phyloP scores from a whole-genome alignment of 73 alveolate genomes.

The Blepharisma stoltei region DNA sequence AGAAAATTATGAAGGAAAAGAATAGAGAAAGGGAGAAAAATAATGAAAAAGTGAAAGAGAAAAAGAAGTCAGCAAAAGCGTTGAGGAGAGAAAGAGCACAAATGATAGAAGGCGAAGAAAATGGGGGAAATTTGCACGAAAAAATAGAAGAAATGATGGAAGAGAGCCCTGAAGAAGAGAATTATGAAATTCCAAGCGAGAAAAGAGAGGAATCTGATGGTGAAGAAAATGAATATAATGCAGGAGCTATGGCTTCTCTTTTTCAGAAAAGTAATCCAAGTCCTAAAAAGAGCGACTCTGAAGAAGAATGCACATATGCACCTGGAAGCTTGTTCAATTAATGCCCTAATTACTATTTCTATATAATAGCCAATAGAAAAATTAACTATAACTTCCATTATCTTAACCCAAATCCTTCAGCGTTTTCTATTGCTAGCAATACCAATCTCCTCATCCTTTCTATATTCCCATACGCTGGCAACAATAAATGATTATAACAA shows the following conservation, averaged over 20 bases:
- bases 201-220: neutral
- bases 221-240: neutral
- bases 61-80: slow-evolving; percentile 31
- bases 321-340: too few relatives aligned
- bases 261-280: too few relatives aligned
- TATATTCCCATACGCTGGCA: slow-evolving; percentile 84
- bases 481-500: slow-evolving; percentile 89
- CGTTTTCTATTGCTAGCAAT: slow-evolving; percentile 80
- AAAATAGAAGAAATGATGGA: slow-evolving; percentile 13
- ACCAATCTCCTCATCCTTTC: slow-evolving; percentile 72
- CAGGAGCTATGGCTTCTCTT: too few relatives aligned
- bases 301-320: too few relatives aligned
- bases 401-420: slow-evolving; percentile 95
- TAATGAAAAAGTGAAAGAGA: slow-evolving; percentile 2
- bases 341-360: too few relatives aligned
- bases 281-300: too few relatives aligned
- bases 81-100: slow-evolving; percentile 24
- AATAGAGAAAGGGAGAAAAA: neutral
- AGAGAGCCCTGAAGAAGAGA: slow-evolving; percentile 19
- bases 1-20: too few relatives aligned
- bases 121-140: neutral
- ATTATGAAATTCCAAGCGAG: neutral
- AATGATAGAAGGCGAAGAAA: slow-evolving; percentile 29
- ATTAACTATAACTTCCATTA: too few relatives aligned
- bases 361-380: too few relatives aligned